Evolutionary conservation across 2,329 filamentous ascomycete genomes (phyloP).

Genomic region (Exophiala xenobiotica): DNA sequence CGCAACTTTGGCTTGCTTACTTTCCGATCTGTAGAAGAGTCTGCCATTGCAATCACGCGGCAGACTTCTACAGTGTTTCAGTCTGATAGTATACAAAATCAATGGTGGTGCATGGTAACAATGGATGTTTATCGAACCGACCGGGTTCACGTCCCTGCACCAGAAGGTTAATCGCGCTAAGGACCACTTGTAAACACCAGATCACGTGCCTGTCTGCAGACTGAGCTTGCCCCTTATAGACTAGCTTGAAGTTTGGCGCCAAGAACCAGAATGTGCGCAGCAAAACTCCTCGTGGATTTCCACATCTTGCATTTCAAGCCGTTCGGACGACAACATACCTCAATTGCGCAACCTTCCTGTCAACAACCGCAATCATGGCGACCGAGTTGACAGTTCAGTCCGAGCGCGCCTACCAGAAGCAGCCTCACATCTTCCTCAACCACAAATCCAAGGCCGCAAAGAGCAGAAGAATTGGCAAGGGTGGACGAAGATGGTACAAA

Average conservation of each 20-base stretch:
- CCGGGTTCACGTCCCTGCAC: slow-evolving; percentile 20
- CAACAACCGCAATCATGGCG: slow-evolving; percentile 70
- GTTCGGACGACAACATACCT: slow-evolving; percentile 9
- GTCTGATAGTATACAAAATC: neutral
- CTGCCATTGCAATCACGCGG: slow-evolving; percentile 17
- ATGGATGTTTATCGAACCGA: slow-evolving; percentile 17
- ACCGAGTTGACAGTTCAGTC: slow-evolving; percentile 99
- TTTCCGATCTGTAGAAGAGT: slow-evolving; percentile 10
- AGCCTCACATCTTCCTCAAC: slow-evolving; percentile 99
- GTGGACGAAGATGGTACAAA: slow-evolving; percentile 97
- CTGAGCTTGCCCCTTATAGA: neutral
- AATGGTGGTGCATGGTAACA: slow-evolving; percentile 10
- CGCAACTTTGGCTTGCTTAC: slow-evolving; percentile 45
- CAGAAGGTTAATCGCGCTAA: slow-evolving; percentile 1
- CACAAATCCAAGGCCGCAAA: slow-evolving; percentile 87
- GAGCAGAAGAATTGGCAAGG: slow-evolving; percentile 79
- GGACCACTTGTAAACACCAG: slow-evolving; percentile 19
- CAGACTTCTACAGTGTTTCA: neutral
- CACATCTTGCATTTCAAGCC: slow-evolving; percentile 14
- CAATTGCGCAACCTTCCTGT: slow-evolving; percentile 31
- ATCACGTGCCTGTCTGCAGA: slow-evolving; percentile 3
- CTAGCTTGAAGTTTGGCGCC: slow-evolving; percentile 8
- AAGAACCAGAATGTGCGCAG: slow-evolving; percentile 8
- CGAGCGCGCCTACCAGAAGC: slow-evolving; percentile 99
- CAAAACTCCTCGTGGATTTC: slow-evolving; percentile 31